Conservation (phyloP, 306 rosid genomes). For the Vicia villosa region DNA sequence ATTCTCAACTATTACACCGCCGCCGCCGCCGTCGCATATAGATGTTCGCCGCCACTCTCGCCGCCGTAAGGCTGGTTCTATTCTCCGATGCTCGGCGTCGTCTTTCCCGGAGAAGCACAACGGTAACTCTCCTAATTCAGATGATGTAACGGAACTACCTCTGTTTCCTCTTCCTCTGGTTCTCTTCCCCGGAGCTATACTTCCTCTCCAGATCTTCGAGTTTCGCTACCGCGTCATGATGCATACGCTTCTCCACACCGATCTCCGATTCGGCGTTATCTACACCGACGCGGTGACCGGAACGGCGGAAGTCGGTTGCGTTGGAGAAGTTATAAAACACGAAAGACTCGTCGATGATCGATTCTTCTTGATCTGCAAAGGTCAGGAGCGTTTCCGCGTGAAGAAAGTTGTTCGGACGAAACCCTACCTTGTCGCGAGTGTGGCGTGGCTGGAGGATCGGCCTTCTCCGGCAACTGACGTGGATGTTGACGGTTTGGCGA, state of each 20-base stretch:
- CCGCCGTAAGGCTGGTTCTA: conserved; percentile 39
- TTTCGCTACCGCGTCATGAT: conserved; percentile 98
- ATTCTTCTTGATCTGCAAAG: conserved; percentile 91
- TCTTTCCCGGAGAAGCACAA: conserved; percentile 85
- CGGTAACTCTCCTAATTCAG: conserved; percentile 70
- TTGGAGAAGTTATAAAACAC: conserved; percentile 94
- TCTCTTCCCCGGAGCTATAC: conserved; percentile 94
- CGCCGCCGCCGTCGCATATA: conserved; percentile 10
- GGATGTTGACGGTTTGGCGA: conserved; percentile 66
- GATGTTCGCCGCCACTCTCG: conserved; percentile 28
- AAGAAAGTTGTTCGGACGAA: conserved; percentile 70
- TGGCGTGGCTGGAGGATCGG: conserved; percentile 91
- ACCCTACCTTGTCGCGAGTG: conserved; percentile 90
- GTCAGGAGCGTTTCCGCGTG: conserved; percentile 93
- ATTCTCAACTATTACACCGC: conserved; percentile 11
- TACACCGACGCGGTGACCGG: conserved; percentile 81
- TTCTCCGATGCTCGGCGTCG: conserved; percentile 76
- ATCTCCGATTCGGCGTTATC: conserved; percentile 96
- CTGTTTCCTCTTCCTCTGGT: conserved; percentile 88
- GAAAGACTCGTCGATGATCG: conserved; percentile 96
- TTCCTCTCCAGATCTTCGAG: conserved; percentile 97
- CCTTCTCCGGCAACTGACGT: conserved; percentile 75
- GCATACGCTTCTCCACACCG: conserved; percentile 96
- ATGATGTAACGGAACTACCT: conserved; percentile 87
- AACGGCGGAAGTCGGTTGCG: conserved; percentile 84